Evolutionary conservation across 2,329 filamentous ascomycete genomes (phyloP).

Genomic region (Rhinocladiella mackenziei): DNA sequence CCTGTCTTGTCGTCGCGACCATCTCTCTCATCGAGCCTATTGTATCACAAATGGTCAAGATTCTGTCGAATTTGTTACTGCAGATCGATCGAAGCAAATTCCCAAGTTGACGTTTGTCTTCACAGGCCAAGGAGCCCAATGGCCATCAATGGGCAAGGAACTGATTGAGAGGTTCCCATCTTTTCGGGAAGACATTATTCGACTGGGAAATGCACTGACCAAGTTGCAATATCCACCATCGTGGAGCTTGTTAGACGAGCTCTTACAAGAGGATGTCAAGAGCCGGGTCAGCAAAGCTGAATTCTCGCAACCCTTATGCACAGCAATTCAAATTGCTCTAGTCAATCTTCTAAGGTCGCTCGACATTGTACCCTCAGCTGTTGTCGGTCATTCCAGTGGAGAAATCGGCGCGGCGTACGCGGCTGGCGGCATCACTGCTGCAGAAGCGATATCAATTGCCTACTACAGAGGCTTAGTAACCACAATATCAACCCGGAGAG

Average conservation of each 20-base stretch:
- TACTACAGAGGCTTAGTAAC: slow-evolving; percentile 30
- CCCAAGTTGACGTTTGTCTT: slow-evolving; percentile 10
- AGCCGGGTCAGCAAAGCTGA: slow-evolving; percentile 29
- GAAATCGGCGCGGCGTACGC: slow-evolving; percentile 31
- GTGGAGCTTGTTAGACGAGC: slow-evolving; percentile 20
- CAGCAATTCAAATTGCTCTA: slow-evolving; percentile 36
- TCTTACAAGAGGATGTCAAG: slow-evolving; percentile 9
- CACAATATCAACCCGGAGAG: slow-evolving; percentile 18
- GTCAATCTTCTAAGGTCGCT: slow-evolving; percentile 31
- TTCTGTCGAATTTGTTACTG: background rate
- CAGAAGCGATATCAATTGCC: slow-evolving; percentile 32
- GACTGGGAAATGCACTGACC: background rate
- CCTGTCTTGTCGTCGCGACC: slow-evolving; percentile 7
- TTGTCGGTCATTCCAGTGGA: slow-evolving; percentile 33
- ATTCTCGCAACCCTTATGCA: slow-evolving; percentile 34
- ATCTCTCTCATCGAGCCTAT: slow-evolving; percentile 6
- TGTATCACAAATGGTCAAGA: background rate
- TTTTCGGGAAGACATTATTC: background rate
- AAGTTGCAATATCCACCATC: background rate
- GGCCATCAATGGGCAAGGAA: slow-evolving; percentile 22
- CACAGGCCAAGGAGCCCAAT: slow-evolving; percentile 29
- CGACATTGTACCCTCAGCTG: slow-evolving; percentile 28
- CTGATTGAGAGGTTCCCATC: slow-evolving; percentile 17
- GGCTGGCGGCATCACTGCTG: slow-evolving; percentile 27
- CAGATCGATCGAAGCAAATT: background rate